Conservation (phyloP, 148 eudicot genomes). For the Cornus kousa region DNA sequence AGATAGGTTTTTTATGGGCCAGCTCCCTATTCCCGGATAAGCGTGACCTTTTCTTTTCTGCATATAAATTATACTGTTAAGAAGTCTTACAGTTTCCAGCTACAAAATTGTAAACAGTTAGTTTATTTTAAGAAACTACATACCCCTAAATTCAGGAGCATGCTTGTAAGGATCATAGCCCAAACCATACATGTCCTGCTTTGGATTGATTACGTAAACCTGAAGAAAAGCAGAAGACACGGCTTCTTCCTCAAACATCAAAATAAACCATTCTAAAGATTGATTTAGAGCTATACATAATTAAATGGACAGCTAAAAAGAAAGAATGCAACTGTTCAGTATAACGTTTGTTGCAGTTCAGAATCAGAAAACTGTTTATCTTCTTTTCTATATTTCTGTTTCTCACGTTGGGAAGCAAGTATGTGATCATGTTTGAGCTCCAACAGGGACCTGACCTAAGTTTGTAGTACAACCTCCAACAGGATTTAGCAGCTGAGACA, state of each 20-base stretch:
- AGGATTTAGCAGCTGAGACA: too few relatives aligned
- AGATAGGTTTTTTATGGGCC: conserved; percentile 40
- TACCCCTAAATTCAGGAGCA: conserved; percentile 97
- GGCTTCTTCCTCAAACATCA: conserved; percentile 3
- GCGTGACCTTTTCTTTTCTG: conserved; percentile 73
- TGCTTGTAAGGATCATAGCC: conserved; percentile 92
- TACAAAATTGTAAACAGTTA: not conserved
- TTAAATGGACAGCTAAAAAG: not conserved
- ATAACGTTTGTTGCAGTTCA: not conserved
- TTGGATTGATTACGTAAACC: conserved; percentile 78
- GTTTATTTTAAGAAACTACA: conserved; percentile 17
- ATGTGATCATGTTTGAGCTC: not conserved
- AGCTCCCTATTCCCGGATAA: conserved; percentile 37
- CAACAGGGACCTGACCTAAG: not conserved
- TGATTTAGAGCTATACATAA: not conserved
- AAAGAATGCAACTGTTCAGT: not conserved
- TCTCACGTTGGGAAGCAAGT: not conserved
- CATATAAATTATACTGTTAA: conserved; percentile 17
- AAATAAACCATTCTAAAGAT: not conserved
- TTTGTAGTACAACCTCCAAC: not conserved
- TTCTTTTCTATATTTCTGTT: not conserved
- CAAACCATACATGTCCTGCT: conserved; percentile 87
- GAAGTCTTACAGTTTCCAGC: conserved; percentile 13
- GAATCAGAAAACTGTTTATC: not conserved
- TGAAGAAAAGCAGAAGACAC: conserved; percentile 20